These are phyloP conservation scores for Pseudocercospora ulei DNA, from an alignment of 2,329 filamentous ascomycete species.

Conservation along the genomic window DNA sequence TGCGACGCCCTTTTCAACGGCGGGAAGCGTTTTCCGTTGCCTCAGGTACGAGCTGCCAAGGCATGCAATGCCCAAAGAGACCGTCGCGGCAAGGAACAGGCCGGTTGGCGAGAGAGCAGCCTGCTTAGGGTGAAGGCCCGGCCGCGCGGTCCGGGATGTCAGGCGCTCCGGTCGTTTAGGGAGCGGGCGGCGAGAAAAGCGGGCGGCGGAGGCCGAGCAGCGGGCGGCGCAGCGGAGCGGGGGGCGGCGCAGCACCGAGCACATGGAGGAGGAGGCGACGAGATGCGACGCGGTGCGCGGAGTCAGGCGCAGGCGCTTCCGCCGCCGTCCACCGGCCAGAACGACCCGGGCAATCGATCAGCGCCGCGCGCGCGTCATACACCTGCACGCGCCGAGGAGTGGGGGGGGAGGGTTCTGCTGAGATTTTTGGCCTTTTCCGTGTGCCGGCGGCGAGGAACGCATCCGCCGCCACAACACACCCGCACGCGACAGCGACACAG, in stretches of 20 bases:
- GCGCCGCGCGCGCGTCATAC: no score
- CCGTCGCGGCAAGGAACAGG: slow-evolving; percentile 23
- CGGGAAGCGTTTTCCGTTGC: slow-evolving; percentile 3
- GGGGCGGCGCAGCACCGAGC: slow-evolving; percentile 6
- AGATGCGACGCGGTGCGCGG: not conserved
- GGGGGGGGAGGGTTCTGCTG: no score
- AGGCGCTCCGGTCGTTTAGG: no score
- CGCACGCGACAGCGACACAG: slow-evolving; percentile 4
- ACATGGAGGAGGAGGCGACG: slow-evolving; percentile 1
- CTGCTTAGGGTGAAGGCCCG: slow-evolving; percentile 9
- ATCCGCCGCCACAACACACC: no score
- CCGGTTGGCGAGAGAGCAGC: slow-evolving; percentile 22
- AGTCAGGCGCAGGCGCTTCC: no score
- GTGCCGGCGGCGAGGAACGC: no score
- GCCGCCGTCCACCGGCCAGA: no score
- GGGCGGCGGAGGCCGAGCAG: not conserved
- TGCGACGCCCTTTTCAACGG: not conserved
- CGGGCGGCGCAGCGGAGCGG: not conserved
- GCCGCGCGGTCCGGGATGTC: slow-evolving; percentile 2
- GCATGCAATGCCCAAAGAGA: slow-evolving; percentile 24
- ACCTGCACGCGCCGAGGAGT: no score
- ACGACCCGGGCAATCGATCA: no score
- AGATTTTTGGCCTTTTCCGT: no score
- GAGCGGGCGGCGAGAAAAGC: slow-evolving; percentile 7
- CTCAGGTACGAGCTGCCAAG: slow-evolving; percentile 17